Conservation (phyloP, 768 basidiomycete genomes). For the Hortiboletus flavorubellus region DNA sequence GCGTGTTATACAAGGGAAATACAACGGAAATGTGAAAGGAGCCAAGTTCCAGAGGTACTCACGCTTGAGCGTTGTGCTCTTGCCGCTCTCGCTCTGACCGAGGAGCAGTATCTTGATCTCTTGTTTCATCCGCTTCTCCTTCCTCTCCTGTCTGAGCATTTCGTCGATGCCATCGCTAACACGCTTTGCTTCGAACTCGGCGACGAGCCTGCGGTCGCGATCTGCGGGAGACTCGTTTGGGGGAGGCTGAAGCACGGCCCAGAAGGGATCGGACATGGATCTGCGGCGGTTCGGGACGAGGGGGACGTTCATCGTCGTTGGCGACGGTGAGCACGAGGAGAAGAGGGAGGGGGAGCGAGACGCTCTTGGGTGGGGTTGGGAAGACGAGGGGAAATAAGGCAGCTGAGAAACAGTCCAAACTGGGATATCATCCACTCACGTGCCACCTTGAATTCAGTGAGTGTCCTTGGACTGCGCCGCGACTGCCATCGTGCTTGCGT, state of each 20-base stretch:
- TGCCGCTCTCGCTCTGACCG: constrained; percentile 88
- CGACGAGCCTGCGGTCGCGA: constrained; percentile 60
- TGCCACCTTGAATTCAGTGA: constrained; percentile 5
- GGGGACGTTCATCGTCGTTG: constrained; percentile 22
- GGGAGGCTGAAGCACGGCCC: constrained; percentile 65
- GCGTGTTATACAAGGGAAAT: background rate
- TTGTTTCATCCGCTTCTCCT: constrained; percentile 56
- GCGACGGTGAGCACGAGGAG: background rate
- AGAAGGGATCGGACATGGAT: constrained; percentile 67
- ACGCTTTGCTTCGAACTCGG: constrained; percentile 68
- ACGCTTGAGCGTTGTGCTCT: constrained; percentile 88
- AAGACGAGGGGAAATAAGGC: constrained; percentile 18
- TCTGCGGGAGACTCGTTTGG: constrained; percentile 66
- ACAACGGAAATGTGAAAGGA: constrained; percentile 7
- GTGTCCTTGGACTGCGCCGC: background rate
- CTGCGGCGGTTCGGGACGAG: constrained; percentile 39
- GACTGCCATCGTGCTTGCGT: background rate
- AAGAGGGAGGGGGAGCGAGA: constrained; percentile 8
- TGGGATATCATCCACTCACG: constrained; percentile 18
- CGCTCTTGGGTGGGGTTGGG: constrained; percentile 19
- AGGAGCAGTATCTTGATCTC: constrained; percentile 77
- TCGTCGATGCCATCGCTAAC: constrained; percentile 78
- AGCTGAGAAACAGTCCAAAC: constrained; percentile 27
- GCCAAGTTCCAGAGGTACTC: constrained; percentile 37
- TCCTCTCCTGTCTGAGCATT: constrained; percentile 64